A percentile compares a stretch with the other conserved stretches of the same genome.
phyloP scores from a whole-genome alignment of 768 basidiomycete genomes.

The Albatrellus ellisii region DNA sequence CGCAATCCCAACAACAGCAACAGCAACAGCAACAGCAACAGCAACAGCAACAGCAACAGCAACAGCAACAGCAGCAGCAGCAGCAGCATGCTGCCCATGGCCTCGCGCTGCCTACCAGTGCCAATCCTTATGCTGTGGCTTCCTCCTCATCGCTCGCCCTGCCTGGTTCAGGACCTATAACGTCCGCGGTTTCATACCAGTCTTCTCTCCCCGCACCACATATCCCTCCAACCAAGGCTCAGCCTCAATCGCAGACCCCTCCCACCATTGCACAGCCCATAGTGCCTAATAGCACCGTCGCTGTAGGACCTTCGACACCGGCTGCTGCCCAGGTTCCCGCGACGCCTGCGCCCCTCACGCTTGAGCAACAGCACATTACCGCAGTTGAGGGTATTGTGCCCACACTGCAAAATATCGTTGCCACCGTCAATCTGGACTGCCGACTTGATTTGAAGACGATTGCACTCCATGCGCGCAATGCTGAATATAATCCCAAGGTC shows the following conservation, averaged over 20 bases:
- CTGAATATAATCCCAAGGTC: conserved; percentile 99
- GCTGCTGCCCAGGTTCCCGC: conserved; percentile 38
- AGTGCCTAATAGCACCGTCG: conserved; percentile 21
- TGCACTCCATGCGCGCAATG: conserved; percentile 93
- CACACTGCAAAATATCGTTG: conserved; percentile 99
- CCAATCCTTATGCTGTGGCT: conserved; percentile 28
- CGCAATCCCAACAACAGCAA: not conserved
- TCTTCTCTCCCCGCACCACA: conserved; percentile 18
- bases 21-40: conserved; percentile 11
- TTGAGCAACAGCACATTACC: conserved; percentile 90
- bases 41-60: conserved; percentile 28
- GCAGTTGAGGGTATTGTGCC: conserved; percentile 97
- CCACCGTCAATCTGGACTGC: conserved; percentile 96
- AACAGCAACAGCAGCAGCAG: conserved; percentile 30
- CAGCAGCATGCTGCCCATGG: conserved; percentile 32
- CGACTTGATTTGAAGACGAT: conserved; percentile 97
- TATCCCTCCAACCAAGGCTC: conserved; percentile 19
- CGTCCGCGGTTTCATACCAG: conserved; percentile 27
- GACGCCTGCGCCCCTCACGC: conserved; percentile 62
- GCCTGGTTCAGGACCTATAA: conserved; percentile 41
- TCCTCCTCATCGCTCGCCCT: conserved; percentile 33
- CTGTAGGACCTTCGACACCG: conserved; percentile 48
- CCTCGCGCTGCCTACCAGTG: conserved; percentile 36
- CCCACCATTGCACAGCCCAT: conserved; percentile 15
- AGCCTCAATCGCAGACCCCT: conserved; percentile 16